Evolutionary conservation across 164 flowering plant genomes (phyloP).

Genomic region (Saururus chinensis): DNA sequence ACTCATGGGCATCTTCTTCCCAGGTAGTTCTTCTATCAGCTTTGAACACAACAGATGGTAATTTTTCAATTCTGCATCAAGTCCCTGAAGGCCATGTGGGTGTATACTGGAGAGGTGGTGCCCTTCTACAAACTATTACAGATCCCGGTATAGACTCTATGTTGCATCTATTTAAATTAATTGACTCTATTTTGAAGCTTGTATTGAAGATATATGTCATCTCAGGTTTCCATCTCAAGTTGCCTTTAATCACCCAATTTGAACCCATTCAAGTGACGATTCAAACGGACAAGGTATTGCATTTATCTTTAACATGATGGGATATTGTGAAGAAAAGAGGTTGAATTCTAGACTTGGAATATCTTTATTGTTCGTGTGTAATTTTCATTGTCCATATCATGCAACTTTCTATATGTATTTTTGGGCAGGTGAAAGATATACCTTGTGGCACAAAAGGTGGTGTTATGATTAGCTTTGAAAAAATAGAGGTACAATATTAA

Average conservation of each 20-base stretch:
- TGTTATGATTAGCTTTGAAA: conserved; percentile 90
- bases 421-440: conserved; percentile 69
- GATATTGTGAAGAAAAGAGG: too few relatives aligned
- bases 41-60: conserved; percentile 7
- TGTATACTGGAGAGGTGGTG: conserved; percentile 97
- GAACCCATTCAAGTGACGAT: conserved; percentile 45
- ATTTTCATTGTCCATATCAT: neutral
- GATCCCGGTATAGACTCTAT: conserved; percentile 50
- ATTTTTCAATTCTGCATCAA: conserved; percentile 65
- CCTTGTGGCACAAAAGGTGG: conserved; percentile 99
- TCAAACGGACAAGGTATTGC: conserved; percentile 72
- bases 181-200: neutral
- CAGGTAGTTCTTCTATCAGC: conserved; percentile 14
- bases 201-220: neutral
- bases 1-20: neutral
- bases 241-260: neutral
- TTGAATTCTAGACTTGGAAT: neutral
- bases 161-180: too few relatives aligned
- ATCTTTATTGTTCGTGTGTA: neutral
- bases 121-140: conserved; percentile 65
- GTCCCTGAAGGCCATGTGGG: conserved; percentile 99
- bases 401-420: too few relatives aligned
- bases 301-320: too few relatives aligned
- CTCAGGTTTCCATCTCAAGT: conserved; percentile 62
- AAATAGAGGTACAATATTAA: conserved; percentile 53